Base-by-base conservation (phyloP, 2,329 filamentous ascomycete genomes). In the Xylariaceae sp. region DNA sequence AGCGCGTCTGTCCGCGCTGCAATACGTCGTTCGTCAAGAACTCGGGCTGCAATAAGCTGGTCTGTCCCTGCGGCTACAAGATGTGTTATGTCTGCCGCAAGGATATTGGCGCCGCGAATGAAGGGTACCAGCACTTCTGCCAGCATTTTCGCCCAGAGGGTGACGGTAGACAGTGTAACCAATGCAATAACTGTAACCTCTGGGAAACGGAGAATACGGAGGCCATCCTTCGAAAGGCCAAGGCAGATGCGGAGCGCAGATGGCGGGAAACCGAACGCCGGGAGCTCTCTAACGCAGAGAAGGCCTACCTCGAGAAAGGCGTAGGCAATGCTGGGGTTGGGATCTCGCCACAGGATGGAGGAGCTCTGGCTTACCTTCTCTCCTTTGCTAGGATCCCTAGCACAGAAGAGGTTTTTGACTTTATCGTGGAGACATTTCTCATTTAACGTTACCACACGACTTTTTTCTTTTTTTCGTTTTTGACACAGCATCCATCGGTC, bases 11-110 rank as follows among this genome's bases (percentile, higher is more conserved):
- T 60, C 92, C 92, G 7, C 78, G 83, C 33, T 98, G 92, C 69
- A 83, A 86, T 51, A 86, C 89, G 8, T 86, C 83, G 12, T 97
- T 97, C 60, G 86, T 98, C 64, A 97, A 97, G 62, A 83, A 81
- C 5, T 81, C 83, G 17, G 92, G 92, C 54, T 98, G 92, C 74
- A 98, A 98, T 70, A 97, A 97, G 66, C 74, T 98, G 28, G 90
- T 88, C 5, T 97, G 92, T 59, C 81, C 88, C 12, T 98, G 92
- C 63, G 92, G 92, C 7, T 97, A 97, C 65, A 84, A 85, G 52
- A 97, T 97, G 90, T 98, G 92, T 62, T 98, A 98, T 57, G 79
- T 97, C 32, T 98, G 92, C 62, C 85, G 92, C 28, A 83, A 83
- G 51, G 81, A 87, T 54, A 78, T 83, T 32, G 68, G 71, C 40